Evolutionary conservation across 2,329 filamentous ascomycete genomes (phyloP), one percentile per base, ranked within the genome.

Genomic region (Zarea fungicola): DNA sequence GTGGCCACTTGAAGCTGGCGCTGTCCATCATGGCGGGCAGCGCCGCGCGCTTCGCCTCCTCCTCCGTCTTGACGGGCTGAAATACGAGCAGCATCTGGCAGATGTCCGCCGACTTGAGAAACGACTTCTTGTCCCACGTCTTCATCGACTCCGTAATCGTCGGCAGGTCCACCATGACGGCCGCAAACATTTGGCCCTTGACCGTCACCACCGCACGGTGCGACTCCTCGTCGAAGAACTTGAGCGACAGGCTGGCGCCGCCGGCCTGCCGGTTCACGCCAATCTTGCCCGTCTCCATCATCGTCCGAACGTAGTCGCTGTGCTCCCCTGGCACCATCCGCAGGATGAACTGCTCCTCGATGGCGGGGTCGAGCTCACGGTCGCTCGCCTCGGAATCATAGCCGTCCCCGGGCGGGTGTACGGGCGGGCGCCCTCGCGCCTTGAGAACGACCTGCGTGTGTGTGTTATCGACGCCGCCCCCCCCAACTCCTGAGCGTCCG

Each of bases 301-400:
- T 83, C 52, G 84, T 78, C 32, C 84, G 80, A 22, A 99, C 71
- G 60, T 92, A 90, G 21, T 96, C 88, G 62, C 87, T 88, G 66
- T 96, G 87, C 25, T 87, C 81, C 0, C 90, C 91, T 0, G 90
- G 88, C 48, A 83, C 66, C 87, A 96, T 96, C 52, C 93, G 87
- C 53, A 99, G 67, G 8, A 99, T 77, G 56, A 97, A 89, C 55
- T 95, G 85, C 60, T 92, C 87, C 66, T 97, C 92, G 52, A 95
- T 88, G 1, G 86, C 78, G 1, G 93, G 93, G 60, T 99, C 93
- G 9, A 74, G 68, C 65, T 99, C 93, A 13, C 85, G 82, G 62
- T 97, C 93, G 48, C 90, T 93, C 11, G 91, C 89, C 66, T 97
- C 93, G 3, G 91, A 96, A 64, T 99, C 93, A 67, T 97, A 99